Base-by-base conservation (phyloP, 805 yeast genomes). In the Cyberlindnera mrakii region DNA sequence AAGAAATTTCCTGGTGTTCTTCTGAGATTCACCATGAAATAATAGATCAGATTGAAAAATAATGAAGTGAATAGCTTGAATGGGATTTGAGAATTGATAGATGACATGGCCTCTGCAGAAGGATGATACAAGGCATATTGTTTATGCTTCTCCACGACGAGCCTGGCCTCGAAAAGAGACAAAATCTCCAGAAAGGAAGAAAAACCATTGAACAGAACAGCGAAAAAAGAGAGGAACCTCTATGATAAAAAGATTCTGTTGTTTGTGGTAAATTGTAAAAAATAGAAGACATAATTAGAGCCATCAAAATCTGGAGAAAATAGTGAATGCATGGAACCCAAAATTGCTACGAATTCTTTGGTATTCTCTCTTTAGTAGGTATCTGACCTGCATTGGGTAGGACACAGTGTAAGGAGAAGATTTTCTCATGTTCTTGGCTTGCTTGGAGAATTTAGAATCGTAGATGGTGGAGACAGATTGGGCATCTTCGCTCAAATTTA, bases 191-290 rank as follows among this genome's bases (percentile, higher is more conserved):
- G 65, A 45, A 80, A 57, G n/a, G 82, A 78, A n/a, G 80, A 67
- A 54, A 80, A 76, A 13, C 85, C 78, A 58, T 80, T 80, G 60
- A 78, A 80, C 54, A 80, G 65, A 35, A 76, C 70, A 19, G 83
- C 80, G 58, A 81, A 80, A 63, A 84, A 85, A 84, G 66, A 37
- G 81, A 72, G 33, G 87, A 78, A 53, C 80, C 74, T 56, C 88
- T 67, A 53, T 64, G 68, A 57, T 71, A 78, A 49, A 80, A 73
- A 1, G 78, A 70, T 1, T 53, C 60, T 0, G 85, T 73, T 25
- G 58, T 58, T 25, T 44, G 41, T 47, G 57, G 59, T 48, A 77
- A 54, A 50, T 78, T 75, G 61, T 75, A 79, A 52, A 77, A 80
- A 51, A 80, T 70, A 2, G 85, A 79, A 27, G 80, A 68, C 37